phyloP scores from a whole-genome alignment of 108 stramenopile species.

The Cyclotella choctawhatcheeana region DNA sequence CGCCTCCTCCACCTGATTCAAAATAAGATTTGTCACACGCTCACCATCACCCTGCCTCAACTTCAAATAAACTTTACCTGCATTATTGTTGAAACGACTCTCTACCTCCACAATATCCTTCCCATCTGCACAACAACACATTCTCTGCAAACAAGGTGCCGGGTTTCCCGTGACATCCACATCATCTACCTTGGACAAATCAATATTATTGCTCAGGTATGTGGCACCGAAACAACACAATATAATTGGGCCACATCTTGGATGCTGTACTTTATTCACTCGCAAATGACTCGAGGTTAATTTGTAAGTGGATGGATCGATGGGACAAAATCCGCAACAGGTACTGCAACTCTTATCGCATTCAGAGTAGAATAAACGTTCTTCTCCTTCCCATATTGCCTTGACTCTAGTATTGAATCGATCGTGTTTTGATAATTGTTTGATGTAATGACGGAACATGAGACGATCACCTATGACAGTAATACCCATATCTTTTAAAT shows the following conservation, averaged over 20 bases:
- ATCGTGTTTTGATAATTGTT: conserved; percentile 27
- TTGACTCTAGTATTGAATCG: conserved; percentile 45
- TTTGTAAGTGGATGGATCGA: conserved; percentile 53
- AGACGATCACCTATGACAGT: conserved; percentile 56
- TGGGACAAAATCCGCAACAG: conserved; percentile 49
- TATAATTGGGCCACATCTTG: conserved; percentile 49
- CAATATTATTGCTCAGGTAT: conserved; percentile 53
- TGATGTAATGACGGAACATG: conserved; percentile 34
- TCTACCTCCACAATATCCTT: conserved; percentile 25
- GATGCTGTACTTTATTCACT: conserved; percentile 50
- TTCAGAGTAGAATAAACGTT: conserved; percentile 51
- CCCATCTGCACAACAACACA: conserved; percentile 40
- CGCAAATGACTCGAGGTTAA: conserved; percentile 48
- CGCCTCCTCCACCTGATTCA: conserved; percentile 61
- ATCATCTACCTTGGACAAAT: conserved; percentile 56
- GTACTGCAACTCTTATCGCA: conserved; percentile 16
- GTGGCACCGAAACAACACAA: conserved; percentile 43
- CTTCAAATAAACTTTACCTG: conserved; percentile 34
- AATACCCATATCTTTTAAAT: conserved; percentile 62
- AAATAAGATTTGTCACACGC: conserved; percentile 44
- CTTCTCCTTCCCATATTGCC: conserved; percentile 52
- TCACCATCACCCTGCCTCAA: conserved; percentile 45
- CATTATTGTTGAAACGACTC: conserved; percentile 26
- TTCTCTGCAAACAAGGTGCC: conserved; percentile 49
- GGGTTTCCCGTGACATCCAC: conserved; percentile 57